A percentile compares a stretch with the other conserved stretches of the same genome.
These are phyloP conservation scores for Chalciporus pseudorubinellus DNA, from an alignment of 768 basidiomycete genomes.

Conservation along the genomic window DNA sequence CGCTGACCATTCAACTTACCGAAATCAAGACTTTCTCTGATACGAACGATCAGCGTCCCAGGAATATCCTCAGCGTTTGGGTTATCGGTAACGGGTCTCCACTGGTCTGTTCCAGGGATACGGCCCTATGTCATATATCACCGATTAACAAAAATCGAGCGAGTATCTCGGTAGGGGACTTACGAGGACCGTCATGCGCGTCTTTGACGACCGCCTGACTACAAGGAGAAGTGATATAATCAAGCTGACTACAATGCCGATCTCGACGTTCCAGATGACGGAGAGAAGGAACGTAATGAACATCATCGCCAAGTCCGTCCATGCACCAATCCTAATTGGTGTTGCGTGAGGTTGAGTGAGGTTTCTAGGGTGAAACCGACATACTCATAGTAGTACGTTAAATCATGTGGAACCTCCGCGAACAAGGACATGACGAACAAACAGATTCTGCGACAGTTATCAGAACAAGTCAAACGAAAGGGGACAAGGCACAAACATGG, in stretches of 20 bases:
- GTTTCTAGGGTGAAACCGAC: constrained; percentile 15
- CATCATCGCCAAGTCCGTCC: constrained; percentile 88
- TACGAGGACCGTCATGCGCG: constrained; percentile 89
- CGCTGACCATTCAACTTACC: constrained; percentile 43
- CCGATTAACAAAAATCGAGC: neutral
- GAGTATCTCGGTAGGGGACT: neutral
- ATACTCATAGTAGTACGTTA: constrained; percentile 80
- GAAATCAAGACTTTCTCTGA: constrained; percentile 90
- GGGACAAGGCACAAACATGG: constrained; percentile 56
- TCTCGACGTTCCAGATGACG: constrained; percentile 88
- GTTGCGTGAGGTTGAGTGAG: neutral
- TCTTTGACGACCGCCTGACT: constrained; percentile 83
- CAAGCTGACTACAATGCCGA: constrained; percentile 86
- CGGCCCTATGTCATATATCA: constrained; percentile 55
- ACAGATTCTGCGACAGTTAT: constrained; percentile 55
- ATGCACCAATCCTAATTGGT: constrained; percentile 69
- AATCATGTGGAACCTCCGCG: constrained; percentile 83
- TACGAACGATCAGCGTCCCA: constrained; percentile 83
- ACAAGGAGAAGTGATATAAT: constrained; percentile 87
- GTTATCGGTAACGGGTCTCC: constrained; percentile 89
- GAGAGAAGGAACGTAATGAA: constrained; percentile 83
- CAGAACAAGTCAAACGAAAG: constrained; percentile 4
- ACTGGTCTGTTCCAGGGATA: constrained; percentile 83
- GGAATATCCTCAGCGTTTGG: constrained; percentile 79
- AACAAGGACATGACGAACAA: constrained; percentile 84